Percentiles rank a stretch among this genome's conserved stretches.
phyloP scores from a whole-genome alignment of 2,329 filamentous ascomycete genomes.

The Botrytis sinoallii region DNA sequence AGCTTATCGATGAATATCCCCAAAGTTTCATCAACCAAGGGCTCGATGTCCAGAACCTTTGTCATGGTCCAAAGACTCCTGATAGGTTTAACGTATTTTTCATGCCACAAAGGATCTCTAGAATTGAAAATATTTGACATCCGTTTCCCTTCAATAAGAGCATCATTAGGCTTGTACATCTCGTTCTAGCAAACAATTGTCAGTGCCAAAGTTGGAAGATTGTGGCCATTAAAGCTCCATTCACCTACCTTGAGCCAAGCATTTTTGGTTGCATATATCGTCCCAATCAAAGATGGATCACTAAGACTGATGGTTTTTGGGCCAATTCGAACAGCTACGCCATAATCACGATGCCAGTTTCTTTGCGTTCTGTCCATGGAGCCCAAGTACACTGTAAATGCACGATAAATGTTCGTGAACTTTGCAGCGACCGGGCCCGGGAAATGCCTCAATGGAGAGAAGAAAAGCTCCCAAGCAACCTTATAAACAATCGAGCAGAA shows the following conservation, averaged over 20 bases:
- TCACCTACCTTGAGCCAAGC: constrained; percentile 24
- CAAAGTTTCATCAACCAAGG: constrained; percentile 2
- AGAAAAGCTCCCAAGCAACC: not conserved
- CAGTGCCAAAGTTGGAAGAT: not conserved
- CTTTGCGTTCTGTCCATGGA: not conserved
- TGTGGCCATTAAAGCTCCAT: not conserved
- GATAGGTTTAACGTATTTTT: not conserved
- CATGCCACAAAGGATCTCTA: not conserved
- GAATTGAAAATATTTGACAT: not conserved
- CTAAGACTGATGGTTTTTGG: constrained; percentile 39
- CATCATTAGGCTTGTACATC: constrained; percentile 4
- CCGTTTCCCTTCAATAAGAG: not conserved
- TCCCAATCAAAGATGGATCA: constrained; percentile 39
- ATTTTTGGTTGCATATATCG: constrained; percentile 44
- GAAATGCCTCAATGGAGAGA: not conserved
- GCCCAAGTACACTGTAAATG: not conserved
- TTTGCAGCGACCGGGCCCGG: not conserved
- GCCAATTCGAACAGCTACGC: constrained; percentile 4
- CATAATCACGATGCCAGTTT: constrained; percentile 11
- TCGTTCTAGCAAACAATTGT: not conserved
- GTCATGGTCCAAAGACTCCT: constrained; percentile 12
- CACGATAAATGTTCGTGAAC: not conserved
- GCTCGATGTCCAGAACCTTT: not conserved
- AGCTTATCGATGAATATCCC: not conserved
- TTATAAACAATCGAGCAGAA: not conserved